phyloP scores from a whole-genome alignment of 129 eudicot species.

The Chrysanthemum seticuspe region DNA sequence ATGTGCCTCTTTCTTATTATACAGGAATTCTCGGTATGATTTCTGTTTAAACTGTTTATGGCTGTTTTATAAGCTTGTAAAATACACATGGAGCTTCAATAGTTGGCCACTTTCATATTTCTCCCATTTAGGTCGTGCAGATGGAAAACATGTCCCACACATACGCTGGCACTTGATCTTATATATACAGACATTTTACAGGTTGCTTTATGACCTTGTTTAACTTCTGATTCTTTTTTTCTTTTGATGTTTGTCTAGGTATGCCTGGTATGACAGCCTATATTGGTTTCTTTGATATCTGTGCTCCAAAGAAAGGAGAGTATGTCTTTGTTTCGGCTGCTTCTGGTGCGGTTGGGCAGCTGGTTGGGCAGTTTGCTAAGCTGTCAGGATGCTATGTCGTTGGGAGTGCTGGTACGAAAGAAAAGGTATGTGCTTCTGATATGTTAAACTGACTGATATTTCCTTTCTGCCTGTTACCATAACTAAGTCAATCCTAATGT shows the following conservation, averaged over 20 bases:
- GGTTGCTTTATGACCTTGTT: constrained; percentile 10
- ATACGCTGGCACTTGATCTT: background rate
- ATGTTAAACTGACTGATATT: no score
- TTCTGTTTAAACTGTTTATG: background rate
- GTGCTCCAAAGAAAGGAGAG: constrained; percentile 53
- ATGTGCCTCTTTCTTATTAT: constrained; percentile 70
- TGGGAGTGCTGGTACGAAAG: constrained; percentile 32
- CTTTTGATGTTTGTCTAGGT: constrained; percentile 24
- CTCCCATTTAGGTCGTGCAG: constrained; percentile 16
- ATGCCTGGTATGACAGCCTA: constrained; percentile 51
- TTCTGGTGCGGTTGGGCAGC: constrained; percentile 49
- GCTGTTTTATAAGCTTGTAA: background rate
- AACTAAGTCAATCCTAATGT: no score
- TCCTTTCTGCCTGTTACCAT: no score
- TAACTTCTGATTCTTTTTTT: no score
- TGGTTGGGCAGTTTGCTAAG: constrained; percentile 54
- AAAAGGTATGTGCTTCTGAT: constrained; percentile 29
- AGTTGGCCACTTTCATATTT: background rate
- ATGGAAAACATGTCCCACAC: no score
- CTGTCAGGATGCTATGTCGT: constrained; percentile 50
- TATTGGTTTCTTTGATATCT: constrained; percentile 43
- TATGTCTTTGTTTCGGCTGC: constrained; percentile 46
- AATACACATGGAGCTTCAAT: background rate
- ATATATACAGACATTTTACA: background rate
- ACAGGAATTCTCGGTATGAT: constrained; percentile 71